Evolutionary conservation across 768 basidiomycete genomes (phyloP).

Genomic region (Auriscalpium vulgare): DNA sequence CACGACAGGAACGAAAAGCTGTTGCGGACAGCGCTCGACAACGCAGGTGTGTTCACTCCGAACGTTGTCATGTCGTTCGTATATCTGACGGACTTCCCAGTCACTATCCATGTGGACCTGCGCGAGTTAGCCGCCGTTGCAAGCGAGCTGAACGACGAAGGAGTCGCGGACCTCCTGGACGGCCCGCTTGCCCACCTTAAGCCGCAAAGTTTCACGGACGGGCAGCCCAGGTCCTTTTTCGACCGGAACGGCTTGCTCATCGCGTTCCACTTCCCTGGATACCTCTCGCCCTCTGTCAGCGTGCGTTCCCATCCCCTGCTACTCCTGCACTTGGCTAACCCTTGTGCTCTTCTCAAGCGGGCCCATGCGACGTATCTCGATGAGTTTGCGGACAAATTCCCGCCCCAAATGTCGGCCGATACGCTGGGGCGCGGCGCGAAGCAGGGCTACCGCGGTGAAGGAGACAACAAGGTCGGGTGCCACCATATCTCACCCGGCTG

Average conservation of each 20-base stretch:
- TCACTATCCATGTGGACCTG: background rate
- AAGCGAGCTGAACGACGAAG: background rate
- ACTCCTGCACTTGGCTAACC: background rate
- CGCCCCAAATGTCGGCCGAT: background rate
- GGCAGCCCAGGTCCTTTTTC: background rate
- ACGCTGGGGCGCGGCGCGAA: background rate
- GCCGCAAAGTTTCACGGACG: background rate
- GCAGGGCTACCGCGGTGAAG: background rate
- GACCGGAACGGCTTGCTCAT: background rate
- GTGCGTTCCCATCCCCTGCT: background rate
- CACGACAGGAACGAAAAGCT: background rate
- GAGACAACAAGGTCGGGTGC: background rate
- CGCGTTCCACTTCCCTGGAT: background rate
- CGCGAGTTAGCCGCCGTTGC: background rate
- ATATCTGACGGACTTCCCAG: background rate
- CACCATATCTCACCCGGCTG: background rate
- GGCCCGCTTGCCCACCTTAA: background rate
- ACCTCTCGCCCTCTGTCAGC: background rate
- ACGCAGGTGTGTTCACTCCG: background rate
- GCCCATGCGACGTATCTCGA: background rate
- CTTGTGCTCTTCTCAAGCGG: background rate
- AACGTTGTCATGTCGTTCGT: background rate
- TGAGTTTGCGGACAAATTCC: background rate
- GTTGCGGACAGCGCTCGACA: background rate
- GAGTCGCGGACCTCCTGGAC: background rate